These are phyloP conservation scores for Ruellia speciosa DNA, from an alignment of 305 asterid species.

Conservation along the genomic window DNA sequence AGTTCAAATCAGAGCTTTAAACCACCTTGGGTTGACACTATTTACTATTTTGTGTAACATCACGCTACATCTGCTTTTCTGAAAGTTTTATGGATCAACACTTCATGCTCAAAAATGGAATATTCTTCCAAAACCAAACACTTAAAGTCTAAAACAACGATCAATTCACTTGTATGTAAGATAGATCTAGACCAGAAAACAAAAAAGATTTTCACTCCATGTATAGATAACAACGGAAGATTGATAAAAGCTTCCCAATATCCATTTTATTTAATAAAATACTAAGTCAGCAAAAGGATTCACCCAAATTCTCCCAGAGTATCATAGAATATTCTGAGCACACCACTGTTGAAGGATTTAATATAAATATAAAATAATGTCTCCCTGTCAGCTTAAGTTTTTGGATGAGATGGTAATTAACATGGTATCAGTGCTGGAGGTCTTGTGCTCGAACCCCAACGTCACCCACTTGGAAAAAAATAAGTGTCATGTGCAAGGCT, in stretches of 20 bases:
- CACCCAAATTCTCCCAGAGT: slow-evolving; percentile 9
- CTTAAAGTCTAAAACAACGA: no score
- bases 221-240: no score
- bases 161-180: no score
- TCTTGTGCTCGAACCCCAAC: no score
- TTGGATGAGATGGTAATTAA: no score
- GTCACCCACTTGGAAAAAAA: no score
- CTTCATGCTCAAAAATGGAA: neutral
- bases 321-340: neutral
- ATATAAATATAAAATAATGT: no score
- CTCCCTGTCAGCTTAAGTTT: no score
- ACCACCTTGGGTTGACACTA: neutral
- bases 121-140: neutral
- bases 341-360: neutral
- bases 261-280: neutral
- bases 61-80: neutral
- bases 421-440: no score
- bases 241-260: slow-evolving; percentile 7
- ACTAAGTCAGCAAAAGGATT: neutral
- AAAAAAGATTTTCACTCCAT: no score
- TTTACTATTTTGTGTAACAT: neutral
- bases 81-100: neutral
- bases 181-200: no score
- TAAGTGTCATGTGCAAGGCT: no score
- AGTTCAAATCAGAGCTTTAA: neutral